phyloP scores from a whole-genome alignment of 495 filamentous ascomycete genomes.

The Darksidea phi region DNA sequence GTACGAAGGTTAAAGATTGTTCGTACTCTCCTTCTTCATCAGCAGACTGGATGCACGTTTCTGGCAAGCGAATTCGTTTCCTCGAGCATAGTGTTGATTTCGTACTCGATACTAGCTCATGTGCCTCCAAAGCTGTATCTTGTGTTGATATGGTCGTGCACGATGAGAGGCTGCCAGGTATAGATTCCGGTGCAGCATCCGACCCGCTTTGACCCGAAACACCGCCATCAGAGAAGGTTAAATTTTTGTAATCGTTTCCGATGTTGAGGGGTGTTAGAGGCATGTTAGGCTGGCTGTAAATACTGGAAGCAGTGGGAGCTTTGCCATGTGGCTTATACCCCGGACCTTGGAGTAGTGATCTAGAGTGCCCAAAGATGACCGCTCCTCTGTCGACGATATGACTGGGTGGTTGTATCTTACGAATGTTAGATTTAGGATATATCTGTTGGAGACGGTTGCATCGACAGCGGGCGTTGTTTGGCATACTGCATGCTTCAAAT shows the following conservation, averaged over 20 bases:
- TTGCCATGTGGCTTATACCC: neutral
- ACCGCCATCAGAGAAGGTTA: too few relatives aligned
- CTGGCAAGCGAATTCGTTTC: too few relatives aligned
- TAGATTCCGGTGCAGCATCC: too few relatives aligned
- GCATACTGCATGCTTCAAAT: constrained; percentile 27
- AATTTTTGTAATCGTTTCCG: constrained; percentile 1
- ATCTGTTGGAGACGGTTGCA: constrained; percentile 27
- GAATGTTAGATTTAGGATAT: constrained; percentile 13
- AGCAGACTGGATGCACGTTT: too few relatives aligned
- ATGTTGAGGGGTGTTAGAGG: constrained; percentile 6
- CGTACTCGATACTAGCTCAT: too few relatives aligned
- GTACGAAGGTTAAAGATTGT: too few relatives aligned
- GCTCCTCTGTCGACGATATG: constrained; percentile 15
- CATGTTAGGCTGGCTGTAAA: constrained; percentile 22
- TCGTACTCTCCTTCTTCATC: too few relatives aligned
- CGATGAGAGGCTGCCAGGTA: too few relatives aligned
- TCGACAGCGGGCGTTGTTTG: constrained; percentile 1
- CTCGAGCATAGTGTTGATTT: too few relatives aligned
- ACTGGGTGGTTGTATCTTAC: constrained; percentile 4
- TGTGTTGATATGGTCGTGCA: too few relatives aligned
- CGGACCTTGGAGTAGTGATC: constrained; percentile 6
- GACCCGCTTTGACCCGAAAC: too few relatives aligned
- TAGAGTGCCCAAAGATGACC: constrained; percentile 28
- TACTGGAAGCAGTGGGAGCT: neutral
- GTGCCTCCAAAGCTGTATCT: too few relatives aligned